Base-by-base conservation (phyloP, 148 eudicot species). In the Amaranthus cruentus region DNA sequence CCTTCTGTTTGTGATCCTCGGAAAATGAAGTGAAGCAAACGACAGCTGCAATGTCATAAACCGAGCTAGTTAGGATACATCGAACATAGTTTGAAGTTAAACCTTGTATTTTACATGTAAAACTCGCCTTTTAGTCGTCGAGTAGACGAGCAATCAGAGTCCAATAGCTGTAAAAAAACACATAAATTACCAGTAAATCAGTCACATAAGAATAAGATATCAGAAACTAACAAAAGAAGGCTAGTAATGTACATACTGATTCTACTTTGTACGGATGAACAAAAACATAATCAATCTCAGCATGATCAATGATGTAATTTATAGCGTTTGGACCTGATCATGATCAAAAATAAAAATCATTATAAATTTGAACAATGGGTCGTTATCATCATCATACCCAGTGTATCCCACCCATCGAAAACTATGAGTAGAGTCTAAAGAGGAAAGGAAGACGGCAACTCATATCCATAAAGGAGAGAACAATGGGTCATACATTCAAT, bases 221-320 rank as follows among this genome's bases (percentile, higher is more conserved):
- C 14, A 54, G 11, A 66, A 48, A 56, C 0, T 15, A 52, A 48
- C 46, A 9, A 3, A 55, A 47, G 13, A 65, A 64, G 43, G 9
- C 18, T 12, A 11, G 10, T 7, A 0, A 11, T 3, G 15, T 75
- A 61, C 94, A 84, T 81, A 96, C 99, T 79, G 87, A 82, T 79
- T 81, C 82, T 55, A 86, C 79, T 84, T 96, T 92, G 68, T 83
- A 83, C 55, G 86, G 85, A 77, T 96, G 99, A 47, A 88, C 90
- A 43, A 96, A 96, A 42, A 92, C 91, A 56, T 88, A 75, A 81
- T 90, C 96, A 70, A 96, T 80, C 85, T 96, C 99, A n/a, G 99
- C 96, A 82, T 96, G 97, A 52, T 85, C 89, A 15, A 96, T 55
- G 21, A 96, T 92, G 81, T 72, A 96, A 76, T 89, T 80, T 44